phyloP scores from a whole-genome alignment of 163 green algal species.

The Chloromonas sp. region DNA sequence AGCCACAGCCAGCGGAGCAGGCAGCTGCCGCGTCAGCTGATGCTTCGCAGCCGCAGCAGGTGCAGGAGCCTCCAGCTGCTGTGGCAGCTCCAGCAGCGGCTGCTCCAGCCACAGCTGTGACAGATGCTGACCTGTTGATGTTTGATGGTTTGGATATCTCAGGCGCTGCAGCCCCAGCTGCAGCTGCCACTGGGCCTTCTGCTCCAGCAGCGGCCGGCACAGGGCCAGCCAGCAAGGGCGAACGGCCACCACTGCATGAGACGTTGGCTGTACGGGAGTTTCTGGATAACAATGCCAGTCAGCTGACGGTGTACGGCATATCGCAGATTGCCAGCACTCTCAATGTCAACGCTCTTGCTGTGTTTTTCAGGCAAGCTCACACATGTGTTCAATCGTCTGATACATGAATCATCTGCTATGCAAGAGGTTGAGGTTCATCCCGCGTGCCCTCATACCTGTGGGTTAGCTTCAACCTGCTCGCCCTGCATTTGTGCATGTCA shows the following conservation, averaged over 20 bases:
- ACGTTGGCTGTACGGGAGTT: neutral
- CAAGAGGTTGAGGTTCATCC: too few species aligned
- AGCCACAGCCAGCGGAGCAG: neutral
- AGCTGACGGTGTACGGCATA: conserved; percentile 70
- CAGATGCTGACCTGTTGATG: neutral
- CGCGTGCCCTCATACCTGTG: too few species aligned
- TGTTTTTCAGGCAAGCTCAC: conserved; percentile 17
- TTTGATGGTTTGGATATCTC: neutral
- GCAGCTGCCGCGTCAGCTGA: neutral
- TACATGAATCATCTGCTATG: too few species aligned
- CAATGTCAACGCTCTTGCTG: conserved; percentile 24
- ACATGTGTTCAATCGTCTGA: too few species aligned
- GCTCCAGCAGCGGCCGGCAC: neutral
- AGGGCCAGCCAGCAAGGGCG: neutral
- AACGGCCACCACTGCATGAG: neutral
- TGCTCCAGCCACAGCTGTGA: neutral
- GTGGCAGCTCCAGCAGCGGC: neutral
- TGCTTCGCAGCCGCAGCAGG: neutral
- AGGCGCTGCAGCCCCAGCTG: neutral
- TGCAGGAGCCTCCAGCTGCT: neutral
- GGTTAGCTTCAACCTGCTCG: too few species aligned
- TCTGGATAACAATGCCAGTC: conserved; percentile 12
- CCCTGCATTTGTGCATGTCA: too few species aligned
- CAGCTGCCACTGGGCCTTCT: neutral
- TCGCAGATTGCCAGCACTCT: conserved; percentile 42